These are phyloP conservation scores for Botrytis deweyae DNA, from an alignment of 2,329 filamentous ascomycete species.

Conservation along the genomic window DNA sequence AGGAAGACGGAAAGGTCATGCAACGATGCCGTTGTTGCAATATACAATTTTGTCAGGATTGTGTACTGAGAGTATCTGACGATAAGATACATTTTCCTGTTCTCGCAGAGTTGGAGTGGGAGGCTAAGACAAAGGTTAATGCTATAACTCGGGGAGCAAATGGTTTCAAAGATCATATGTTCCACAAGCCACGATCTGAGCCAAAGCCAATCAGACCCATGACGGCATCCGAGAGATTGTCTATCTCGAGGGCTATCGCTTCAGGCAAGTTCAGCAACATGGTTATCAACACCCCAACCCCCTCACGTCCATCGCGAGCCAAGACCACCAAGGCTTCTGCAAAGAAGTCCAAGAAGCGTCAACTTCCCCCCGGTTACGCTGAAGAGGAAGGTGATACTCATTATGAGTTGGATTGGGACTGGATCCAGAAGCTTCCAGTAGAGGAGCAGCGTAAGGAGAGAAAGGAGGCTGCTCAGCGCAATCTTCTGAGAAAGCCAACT, in stretches of 20 bases:
- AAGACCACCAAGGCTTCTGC: neutral
- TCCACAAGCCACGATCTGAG: neutral
- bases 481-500: neutral
- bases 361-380: too few species aligned
- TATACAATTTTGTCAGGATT: neutral
- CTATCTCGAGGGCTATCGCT: neutral
- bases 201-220: neutral
- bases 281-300: neutral
- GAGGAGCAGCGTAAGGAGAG: neutral
- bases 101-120: conserved; percentile 4
- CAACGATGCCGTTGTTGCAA: conserved; percentile 10
- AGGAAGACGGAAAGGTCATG: neutral
- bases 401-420: neutral
- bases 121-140: conserved; percentile 1
- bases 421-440: neutral
- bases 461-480: neutral
- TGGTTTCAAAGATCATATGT: neutral
- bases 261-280: neutral
- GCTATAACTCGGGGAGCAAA: neutral
- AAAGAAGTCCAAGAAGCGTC: neutral
- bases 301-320: neutral
- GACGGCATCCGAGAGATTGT: neutral
- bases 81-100: neutral
- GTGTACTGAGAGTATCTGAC: neutral
- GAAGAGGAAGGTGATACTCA: neutral